phyloP scores from a whole-genome alignment of 192 early-diverging fungal species.

The Coemansia sp. region DNA sequence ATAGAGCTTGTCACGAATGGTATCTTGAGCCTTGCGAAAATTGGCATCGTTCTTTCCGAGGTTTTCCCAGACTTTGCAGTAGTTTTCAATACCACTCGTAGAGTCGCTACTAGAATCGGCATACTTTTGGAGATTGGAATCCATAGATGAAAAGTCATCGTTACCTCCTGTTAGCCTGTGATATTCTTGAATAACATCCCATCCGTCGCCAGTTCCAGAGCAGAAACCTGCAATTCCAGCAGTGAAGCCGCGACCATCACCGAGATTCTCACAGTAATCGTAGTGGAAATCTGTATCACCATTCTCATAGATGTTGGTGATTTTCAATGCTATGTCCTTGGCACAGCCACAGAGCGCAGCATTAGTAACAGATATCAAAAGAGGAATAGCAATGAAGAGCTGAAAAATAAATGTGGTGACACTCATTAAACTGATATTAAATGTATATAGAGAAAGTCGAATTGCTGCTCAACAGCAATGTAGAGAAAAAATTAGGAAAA shows the following conservation, averaged over 20 bases:
- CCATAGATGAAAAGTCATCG: slow-evolving; percentile 40
- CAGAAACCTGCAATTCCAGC: slow-evolving; percentile 56
- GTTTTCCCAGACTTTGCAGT: slow-evolving; percentile 46
- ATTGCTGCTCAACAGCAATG: neutral
- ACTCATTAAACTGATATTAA: neutral
- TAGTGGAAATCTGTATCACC: too few relatives aligned
- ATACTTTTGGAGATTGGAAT: slow-evolving; percentile 15
- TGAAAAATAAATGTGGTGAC: neutral
- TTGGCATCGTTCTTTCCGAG: slow-evolving; percentile 18
- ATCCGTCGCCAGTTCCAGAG: slow-evolving; percentile 32
- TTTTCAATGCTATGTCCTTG: slow-evolving; percentile 43
- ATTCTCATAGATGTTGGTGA: too few relatives aligned
- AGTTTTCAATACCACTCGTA: slow-evolving; percentile 27
- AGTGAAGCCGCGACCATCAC: slow-evolving; percentile 48
- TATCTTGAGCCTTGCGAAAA: slow-evolving; percentile 36
- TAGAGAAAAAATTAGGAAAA: too few relatives aligned
- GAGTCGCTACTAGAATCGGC: slow-evolving; percentile 8
- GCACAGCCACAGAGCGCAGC: slow-evolving; percentile 43
- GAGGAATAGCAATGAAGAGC: neutral
- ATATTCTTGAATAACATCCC: slow-evolving; percentile 23
- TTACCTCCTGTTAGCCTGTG: slow-evolving; percentile 16
- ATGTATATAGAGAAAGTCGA: neutral
- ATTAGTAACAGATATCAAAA: slow-evolving; percentile 4
- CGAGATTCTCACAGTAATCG: too few relatives aligned
- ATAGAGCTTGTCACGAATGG: slow-evolving; percentile 24